Conservation (phyloP, 1,284 basidiomycete genomes). For the Termitomyces sp. region DNA sequence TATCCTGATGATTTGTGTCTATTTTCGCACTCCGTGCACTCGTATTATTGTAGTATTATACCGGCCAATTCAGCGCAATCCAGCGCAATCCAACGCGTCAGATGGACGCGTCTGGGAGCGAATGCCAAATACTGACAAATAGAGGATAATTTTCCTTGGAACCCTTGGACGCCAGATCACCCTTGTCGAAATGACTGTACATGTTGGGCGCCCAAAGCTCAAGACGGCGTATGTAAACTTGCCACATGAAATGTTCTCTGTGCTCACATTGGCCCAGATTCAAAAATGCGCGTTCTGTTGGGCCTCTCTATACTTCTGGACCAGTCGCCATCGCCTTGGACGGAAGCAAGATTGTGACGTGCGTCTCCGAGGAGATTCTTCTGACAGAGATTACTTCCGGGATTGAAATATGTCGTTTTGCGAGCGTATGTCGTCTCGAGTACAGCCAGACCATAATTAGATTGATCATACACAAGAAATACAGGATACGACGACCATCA, state of each 20-base stretch:
- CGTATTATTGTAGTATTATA: not conserved
- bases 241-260: not conserved
- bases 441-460: constrained; percentile 4
- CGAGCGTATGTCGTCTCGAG: constrained; percentile 56
- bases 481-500: constrained; percentile 63
- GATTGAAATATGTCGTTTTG: constrained; percentile 71
- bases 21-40: not conserved
- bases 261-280: constrained; percentile 43
- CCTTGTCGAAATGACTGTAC: constrained; percentile 27
- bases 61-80: not conserved
- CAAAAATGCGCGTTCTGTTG: constrained; percentile 65
- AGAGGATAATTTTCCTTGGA: constrained; percentile 10
- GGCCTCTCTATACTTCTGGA: constrained; percentile 85
- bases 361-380: constrained; percentile 82
- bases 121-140: constrained; percentile 11
- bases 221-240: constrained; percentile 53
- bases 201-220: constrained; percentile 36
- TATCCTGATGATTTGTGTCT: not conserved
- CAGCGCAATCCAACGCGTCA: not conserved
- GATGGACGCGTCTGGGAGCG: not conserved
- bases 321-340: constrained; percentile 79
- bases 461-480: constrained; percentile 2
- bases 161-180: not conserved
- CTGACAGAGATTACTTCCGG: constrained; percentile 79
- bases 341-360: constrained; percentile 78